phyloP scores from a whole-genome alignment of 805 yeast species.

The Sugiyamaella mastotermitis region DNA sequence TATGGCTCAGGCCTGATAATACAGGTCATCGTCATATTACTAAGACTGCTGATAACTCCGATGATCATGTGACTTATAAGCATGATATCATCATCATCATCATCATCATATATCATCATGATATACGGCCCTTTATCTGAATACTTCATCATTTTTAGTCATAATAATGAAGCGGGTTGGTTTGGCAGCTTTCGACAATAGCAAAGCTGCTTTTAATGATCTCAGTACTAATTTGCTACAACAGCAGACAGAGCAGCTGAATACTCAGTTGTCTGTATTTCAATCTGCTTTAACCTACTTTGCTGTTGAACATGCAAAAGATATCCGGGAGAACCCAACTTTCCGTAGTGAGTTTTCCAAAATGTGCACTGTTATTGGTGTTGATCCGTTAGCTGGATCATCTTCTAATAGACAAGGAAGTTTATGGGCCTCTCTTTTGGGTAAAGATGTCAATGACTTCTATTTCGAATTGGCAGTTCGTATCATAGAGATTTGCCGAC shows the following conservation, averaged over 20 bases:
- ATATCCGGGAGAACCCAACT: slow-evolving; percentile 56
- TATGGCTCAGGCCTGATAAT: too few relatives aligned
- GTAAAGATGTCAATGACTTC: slow-evolving; percentile 43
- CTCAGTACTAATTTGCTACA: slow-evolving; percentile 47
- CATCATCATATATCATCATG: too few relatives aligned
- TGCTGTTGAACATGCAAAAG: slow-evolving; percentile 64
- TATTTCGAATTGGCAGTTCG: slow-evolving; percentile 64
- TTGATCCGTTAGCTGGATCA: slow-evolving; percentile 62
- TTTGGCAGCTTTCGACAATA: slow-evolving; percentile 40
- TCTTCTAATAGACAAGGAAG: slow-evolving; percentile 26
- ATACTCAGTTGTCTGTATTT: slow-evolving; percentile 69
- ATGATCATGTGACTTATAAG: too few relatives aligned
- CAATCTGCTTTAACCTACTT: slow-evolving; percentile 72
- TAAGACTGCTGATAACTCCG: too few relatives aligned
- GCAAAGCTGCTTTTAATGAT: slow-evolving; percentile 35
- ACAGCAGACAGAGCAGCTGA: slow-evolving; percentile 53
- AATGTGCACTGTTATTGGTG: slow-evolving; percentile 74
- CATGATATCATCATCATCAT: too few relatives aligned
- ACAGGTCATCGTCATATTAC: too few relatives aligned
- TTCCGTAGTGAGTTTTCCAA: slow-evolving; percentile 66
- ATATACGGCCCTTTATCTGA: too few relatives aligned
- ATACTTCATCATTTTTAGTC: too few relatives aligned
- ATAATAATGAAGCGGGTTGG: slow-evolving; percentile 41
- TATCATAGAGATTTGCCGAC: slow-evolving; percentile 68
- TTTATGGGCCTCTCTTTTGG: slow-evolving; percentile 31